Evolutionary conservation across 1,284 basidiomycete genomes (phyloP), one percentile per base, ranked within the genome.

Genomic region (Chondrostereum purpureum): DNA sequence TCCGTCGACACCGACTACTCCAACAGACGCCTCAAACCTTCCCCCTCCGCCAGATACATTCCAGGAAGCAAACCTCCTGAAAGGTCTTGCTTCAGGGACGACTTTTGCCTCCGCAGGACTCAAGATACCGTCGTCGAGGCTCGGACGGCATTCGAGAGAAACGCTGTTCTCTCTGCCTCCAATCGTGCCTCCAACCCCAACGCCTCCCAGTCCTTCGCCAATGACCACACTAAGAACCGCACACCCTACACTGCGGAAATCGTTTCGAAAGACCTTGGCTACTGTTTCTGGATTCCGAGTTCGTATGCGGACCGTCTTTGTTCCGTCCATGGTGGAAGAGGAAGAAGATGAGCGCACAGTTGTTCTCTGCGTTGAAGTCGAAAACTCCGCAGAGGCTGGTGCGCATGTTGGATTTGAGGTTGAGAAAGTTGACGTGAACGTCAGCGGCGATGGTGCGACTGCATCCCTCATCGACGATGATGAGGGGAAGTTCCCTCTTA

Each of bases 271-370:
- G 53, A 82, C 85, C 1, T 62, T 94, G 12, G 70, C 71, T 37
- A 83, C 87, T 0, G 80, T 83, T 3, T 87, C 87, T 12, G 90
- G 89, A 1, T 85, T 94, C 60, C 75, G 80, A 18, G 86, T 94
- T 14, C 80, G 90, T 23, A 92, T 93, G 89, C 77, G 89, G 16
- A 92, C 89, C 0, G 80, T 91, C 5, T 89, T 92, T 54, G 79
- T 92, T 2, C 91, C 90, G 0, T 83, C 89, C 54, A 77, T 92
- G 14, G 69, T 82, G 45, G 63, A 63, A 18, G 66, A 75, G 14
- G 73, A 74, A 48, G 77, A 81, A 43, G 84, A 83, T 43, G 89
- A 92, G 60, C 74, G 84, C 33, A 89, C 88, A 0, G 81, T 93
- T 18, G 80, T 92, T 10, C 76, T 94, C 10, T 90, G 87, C 52